Base-by-base conservation (phyloP, 2,329 filamentous ascomycete species). In the Calonectria montana region DNA sequence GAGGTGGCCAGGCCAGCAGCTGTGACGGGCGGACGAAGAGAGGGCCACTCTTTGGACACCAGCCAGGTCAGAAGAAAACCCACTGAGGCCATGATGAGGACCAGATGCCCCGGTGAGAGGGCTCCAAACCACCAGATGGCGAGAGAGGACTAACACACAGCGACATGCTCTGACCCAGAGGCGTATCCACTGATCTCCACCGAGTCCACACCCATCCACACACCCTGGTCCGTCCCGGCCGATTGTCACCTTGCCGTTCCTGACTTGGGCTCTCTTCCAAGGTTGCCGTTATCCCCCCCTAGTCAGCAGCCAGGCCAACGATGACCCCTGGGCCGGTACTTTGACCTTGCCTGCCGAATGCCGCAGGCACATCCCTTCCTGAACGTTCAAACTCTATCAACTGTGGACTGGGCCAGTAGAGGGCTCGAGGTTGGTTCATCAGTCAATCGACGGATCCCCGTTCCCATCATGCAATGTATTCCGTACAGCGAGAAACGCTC, bases 201-300 rank as follows among this genome's bases (percentile, higher is more conserved):
- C 74, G 75, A 39, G 53, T 15, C 75, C 61, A 71, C 74, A 70
- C 71, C 74, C 74, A 70, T 43, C 27, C 47, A 53, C 65, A 61
- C 67, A 75, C 69, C 77, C 77, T 78, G 72, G 74, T 77, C 75
- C 63, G 75, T 77, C 77, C 74, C 71, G 68, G 72, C 71, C 75
- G 77, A 75, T 77, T 77, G 68, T 73, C 70, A 70, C 74, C 76
- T 75, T 75, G 71, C 72, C 76, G 76, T 78, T 78, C 77, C 75
- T 77, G 77, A 75, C 74, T 75, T 79, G 57, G 77, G 71, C 71
- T 76, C 66, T 74, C 69, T 59, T 71, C 65, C 73, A 66, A 73
- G 64, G 62, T 73, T 63, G 68, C 63, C 59, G 65, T 73, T 71
- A 65, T 65, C 67, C 63, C 39, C 63, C 65, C 66, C 39, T 62